Base-by-base conservation (phyloP, 2,329 filamentous ascomycete genomes). In the Trichophyton rubrum region DNA sequence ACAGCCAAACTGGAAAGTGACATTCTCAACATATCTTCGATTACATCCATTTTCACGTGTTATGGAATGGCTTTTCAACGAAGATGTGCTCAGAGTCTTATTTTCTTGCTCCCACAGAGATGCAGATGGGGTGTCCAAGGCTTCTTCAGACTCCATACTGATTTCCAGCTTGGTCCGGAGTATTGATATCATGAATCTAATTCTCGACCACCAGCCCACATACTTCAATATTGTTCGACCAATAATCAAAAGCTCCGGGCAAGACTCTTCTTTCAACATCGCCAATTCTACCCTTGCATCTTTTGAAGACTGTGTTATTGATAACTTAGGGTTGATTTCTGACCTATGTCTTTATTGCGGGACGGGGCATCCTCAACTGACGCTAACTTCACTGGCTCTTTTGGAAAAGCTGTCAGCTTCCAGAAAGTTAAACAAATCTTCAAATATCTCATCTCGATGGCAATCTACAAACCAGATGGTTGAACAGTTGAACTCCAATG, bases 11-110 rank as follows among this genome's bases (percentile, higher is more conserved):
- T 89, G 95, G 65, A 81, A 71, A 81, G 47, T 58, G 3, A 81
- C 89, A 3, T 87, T 86, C 2, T 83, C 85, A 57, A 81, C 82
- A 4, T 99, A 99, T 70, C 85, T 93, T 62, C 84, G 85, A 24
- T 81, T 96, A 59, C 95, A 99, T 74, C 92, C 95, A 0, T 99
- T 97, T 69, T 85, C 89, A 2, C 85, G 95, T 62, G 86, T 95
- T 15, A 96, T 97, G 88, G 93, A 99, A 70, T 97, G 93, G 90
- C 83, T 99, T 74, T 96, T 95, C 73, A 96, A 95, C 70, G 89
- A 95, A 68, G 89, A 87, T 65, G 89, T 96, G 22, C 84, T 95
- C 67, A 83, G 82, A 65, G 83, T 86, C 13, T 75, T 99, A 1
- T 92, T 96, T 72, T 80, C 83, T 61, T 83, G 87, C 9, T 83